Base-by-base conservation (phyloP, 2,329 filamentous ascomycete genomes). In the Stachybotrys chartarum region DNA sequence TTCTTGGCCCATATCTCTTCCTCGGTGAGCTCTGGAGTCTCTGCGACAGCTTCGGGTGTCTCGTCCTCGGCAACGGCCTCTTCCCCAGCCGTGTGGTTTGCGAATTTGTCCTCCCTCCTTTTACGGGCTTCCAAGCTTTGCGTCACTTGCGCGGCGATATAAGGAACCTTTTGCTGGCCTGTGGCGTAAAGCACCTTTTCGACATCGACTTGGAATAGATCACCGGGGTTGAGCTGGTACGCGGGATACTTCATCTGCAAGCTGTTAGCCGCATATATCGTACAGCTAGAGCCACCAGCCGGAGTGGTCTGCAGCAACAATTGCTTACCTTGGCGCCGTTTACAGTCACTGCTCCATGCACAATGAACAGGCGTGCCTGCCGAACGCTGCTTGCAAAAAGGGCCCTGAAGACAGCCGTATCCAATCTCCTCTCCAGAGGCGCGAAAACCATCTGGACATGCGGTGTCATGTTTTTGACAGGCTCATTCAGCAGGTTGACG, bases 361-460 rank as follows among this genome's bases (percentile, higher is more conserved):
- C 83, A 56, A 95, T 90, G 68, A 97, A 96, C 64, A 97, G 93
- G 62, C 93, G 85, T 14, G 95, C 95, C 73, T 99, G 94, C 62
- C 92, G 82, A 42, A 90, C 84, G 72, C 91, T 97, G 72, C 91
- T 96, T 47, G 94, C 92, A 72, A 99, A 99, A 71, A 99, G 74
- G 44, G 94, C 88, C 52, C 94, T 82, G 78, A 95, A 97, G 59
- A 99, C 85, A 63, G 94, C 92, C n/a, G 91, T 91, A 68, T 99
- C 94, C 58, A 99, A 75, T 65, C 94, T 83, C 70, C 94, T 81
- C 75, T 99, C 94, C 67, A 95, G 78, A 6, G 94, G 94, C 56
- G 90, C 90, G 75, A 90, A 99, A 3, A 88, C 87, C 93, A 97
- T 97, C 68, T 93, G 86, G 87, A 96, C 95, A 69, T 96, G 97